Conservation (phyloP, 768 basidiomycete genomes). For the Panaeolus cyanescens region DNA sequence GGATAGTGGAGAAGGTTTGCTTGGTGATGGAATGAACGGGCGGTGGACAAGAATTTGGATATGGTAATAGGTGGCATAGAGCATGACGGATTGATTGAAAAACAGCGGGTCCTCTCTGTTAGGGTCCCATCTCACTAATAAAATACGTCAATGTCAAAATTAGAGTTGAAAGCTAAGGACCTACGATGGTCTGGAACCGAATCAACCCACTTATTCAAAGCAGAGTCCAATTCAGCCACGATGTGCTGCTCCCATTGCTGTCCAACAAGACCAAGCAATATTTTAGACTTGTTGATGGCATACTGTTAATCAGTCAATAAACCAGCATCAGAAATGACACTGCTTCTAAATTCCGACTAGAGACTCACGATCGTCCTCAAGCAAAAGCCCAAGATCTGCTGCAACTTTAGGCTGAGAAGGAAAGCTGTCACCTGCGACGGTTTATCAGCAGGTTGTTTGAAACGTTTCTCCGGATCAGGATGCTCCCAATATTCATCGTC, state of each 20-base stretch:
- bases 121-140: constrained; percentile 56
- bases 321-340: neutral
- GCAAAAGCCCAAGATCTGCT: constrained; percentile 63
- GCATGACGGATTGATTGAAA: constrained; percentile 62
- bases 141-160: neutral
- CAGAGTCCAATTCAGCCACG: constrained; percentile 71
- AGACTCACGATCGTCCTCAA: constrained; percentile 62
- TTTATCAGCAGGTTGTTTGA: constrained; percentile 69
- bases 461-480: constrained; percentile 56
- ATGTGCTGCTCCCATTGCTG: constrained; percentile 67
- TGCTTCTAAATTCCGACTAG: neutral
- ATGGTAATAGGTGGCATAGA: constrained; percentile 55
- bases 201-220: constrained; percentile 73
- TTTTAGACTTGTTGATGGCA: constrained; percentile 78
- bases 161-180: constrained; percentile 15
- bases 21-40: constrained; percentile 69
- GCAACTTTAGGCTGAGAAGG: constrained; percentile 55
- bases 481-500: constrained; percentile 79
- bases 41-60: constrained; percentile 77
- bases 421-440: constrained; percentile 61
- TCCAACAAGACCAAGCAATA: constrained; percentile 62
- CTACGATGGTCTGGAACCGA: constrained; percentile 60
- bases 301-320: constrained; percentile 54
- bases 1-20: constrained; percentile 45
- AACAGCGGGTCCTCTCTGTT: constrained; percentile 41